phyloP scores from a whole-genome alignment of 768 basidiomycete species.

The Boletus rex-veris region DNA sequence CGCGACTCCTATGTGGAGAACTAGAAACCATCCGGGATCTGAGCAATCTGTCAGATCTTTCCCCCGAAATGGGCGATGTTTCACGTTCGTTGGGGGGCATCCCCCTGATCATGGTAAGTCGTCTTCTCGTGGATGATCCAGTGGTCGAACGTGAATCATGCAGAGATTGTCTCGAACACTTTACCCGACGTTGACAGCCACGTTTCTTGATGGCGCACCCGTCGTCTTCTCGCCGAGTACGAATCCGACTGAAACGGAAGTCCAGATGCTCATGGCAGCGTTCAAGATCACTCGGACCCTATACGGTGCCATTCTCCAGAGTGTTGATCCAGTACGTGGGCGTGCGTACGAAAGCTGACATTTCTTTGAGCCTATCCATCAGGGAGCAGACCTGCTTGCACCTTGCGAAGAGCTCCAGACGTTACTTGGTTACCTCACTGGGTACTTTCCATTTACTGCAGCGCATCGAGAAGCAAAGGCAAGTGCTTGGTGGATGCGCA shows the following conservation, averaged over 20 bases:
- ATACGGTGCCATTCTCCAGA: conserved; percentile 55
- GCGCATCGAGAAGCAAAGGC: conserved; percentile 59
- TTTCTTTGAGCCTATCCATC: conserved; percentile 14
- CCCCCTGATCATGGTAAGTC: conserved; percentile 26
- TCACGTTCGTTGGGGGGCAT: conserved; percentile 16
- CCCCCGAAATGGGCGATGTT: conserved; percentile 13
- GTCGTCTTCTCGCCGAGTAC: conserved; percentile 68
- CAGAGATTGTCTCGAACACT: conserved; percentile 71
- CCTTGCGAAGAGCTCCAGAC: conserved; percentile 49
- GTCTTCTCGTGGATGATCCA: conserved; percentile 15
- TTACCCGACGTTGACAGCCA: conserved; percentile 75
- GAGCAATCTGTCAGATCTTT: conserved; percentile 30
- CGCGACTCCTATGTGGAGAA: conserved; percentile 13
- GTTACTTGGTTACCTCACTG: conserved; percentile 69
- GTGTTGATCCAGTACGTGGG: conserved; percentile 34
- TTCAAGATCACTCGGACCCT: conserved; percentile 55
- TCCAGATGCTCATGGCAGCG: conserved; percentile 56
- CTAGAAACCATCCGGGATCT: conserved; percentile 31
- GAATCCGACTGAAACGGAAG: conserved; percentile 56
- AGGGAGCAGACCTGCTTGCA: conserved; percentile 20
- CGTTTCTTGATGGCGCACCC: conserved; percentile 86
- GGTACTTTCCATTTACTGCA: conserved; percentile 79
- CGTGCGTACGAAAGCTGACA: not conserved
- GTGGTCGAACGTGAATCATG: conserved; percentile 10
- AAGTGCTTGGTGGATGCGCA: not conserved